Conservation (phyloP, 2,329 filamentous ascomycete species). For the Xylaria sp. region DNA sequence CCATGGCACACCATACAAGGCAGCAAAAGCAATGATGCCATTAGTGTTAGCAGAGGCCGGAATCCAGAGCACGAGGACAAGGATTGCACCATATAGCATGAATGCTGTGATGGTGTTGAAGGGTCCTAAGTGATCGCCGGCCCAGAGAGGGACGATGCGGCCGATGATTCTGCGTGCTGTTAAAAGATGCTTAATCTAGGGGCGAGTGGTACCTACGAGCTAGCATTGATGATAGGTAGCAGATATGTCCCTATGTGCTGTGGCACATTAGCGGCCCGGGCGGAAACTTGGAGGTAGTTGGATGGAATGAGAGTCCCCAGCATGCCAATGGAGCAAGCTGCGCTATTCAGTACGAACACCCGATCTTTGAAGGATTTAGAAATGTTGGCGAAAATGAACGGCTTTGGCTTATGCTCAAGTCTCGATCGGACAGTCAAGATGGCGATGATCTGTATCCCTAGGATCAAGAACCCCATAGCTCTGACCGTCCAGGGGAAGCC, state of each 20-base stretch:
- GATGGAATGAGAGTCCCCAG: conserved; percentile 62
- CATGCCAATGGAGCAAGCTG: conserved; percentile 56
- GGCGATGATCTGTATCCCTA: conserved; percentile 48
- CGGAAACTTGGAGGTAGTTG: conserved; percentile 63
- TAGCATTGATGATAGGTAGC: conserved; percentile 67
- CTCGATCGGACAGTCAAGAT: conserved; percentile 50
- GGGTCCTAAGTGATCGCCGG: conserved; percentile 54
- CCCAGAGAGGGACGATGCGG: conserved; percentile 60
- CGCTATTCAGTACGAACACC: not conserved
- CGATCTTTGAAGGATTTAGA: conserved; percentile 56
- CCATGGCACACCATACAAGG: conserved; percentile 51
- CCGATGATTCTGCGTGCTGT: conserved; percentile 56
- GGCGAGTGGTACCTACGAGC: conserved; percentile 51
- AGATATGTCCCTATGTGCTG: conserved; percentile 57
- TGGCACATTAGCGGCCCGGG: conserved; percentile 56
- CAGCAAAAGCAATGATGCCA: conserved; percentile 20
- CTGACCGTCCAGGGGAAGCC: conserved; percentile 55
- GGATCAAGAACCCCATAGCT: conserved; percentile 50
- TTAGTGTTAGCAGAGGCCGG: conserved; percentile 12
- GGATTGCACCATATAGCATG: conserved; percentile 69
- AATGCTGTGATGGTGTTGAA: conserved; percentile 59
- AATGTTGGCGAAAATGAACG: conserved; percentile 60
- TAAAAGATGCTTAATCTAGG: not conserved
- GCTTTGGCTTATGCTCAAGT: conserved; percentile 50
- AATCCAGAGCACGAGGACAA: conserved; percentile 61